phyloP scores from a whole-genome alignment of 495 filamentous ascomycete genomes.

The Pseudoneurospora amorphoporcata region DNA sequence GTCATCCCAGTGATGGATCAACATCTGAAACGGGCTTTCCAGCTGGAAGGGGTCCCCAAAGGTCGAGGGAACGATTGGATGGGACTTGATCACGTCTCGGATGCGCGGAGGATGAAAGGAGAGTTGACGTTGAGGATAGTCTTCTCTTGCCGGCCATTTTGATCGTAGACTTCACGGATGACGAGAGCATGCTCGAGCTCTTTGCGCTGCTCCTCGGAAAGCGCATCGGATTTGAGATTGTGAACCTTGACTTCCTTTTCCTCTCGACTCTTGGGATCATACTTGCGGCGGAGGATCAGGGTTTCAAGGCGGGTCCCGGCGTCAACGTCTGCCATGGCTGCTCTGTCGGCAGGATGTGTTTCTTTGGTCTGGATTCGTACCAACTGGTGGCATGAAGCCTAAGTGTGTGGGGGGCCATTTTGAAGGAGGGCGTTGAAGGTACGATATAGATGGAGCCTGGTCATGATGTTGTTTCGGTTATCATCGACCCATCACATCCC shows the following conservation, averaged over 20 bases:
- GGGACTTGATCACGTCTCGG: conserved; percentile 26
- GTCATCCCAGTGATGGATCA: conserved; percentile 26
- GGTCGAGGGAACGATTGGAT: conserved; percentile 26
- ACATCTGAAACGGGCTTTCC: conserved; percentile 17
- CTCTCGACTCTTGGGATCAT: conserved; percentile 1
- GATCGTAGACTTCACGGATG: conserved; percentile 16
- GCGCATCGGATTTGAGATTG: not conserved
- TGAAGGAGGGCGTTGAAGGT: not conserved
- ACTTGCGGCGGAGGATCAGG: not conserved
- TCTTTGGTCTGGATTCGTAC: not conserved
- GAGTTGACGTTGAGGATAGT: conserved; percentile 34
- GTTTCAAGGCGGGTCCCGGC: not conserved
- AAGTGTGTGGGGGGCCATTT: not conserved
- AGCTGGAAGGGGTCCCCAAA: conserved; percentile 22
- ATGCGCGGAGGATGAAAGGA: conserved; percentile 25
- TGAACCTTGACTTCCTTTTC: conserved; percentile 1
- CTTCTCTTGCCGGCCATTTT: conserved; percentile 10
- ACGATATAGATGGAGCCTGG: not conserved
- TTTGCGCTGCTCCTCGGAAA: not conserved
- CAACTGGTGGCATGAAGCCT: not conserved
- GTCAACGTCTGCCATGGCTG: not conserved
- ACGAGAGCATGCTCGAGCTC: conserved; percentile 25
- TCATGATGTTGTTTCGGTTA: not conserved
- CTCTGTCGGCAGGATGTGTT: not conserved
- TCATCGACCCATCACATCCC: not conserved